Base-by-base conservation (phyloP, 2,329 filamentous ascomycete genomes). In the Alternaria novae-zelandiae region DNA sequence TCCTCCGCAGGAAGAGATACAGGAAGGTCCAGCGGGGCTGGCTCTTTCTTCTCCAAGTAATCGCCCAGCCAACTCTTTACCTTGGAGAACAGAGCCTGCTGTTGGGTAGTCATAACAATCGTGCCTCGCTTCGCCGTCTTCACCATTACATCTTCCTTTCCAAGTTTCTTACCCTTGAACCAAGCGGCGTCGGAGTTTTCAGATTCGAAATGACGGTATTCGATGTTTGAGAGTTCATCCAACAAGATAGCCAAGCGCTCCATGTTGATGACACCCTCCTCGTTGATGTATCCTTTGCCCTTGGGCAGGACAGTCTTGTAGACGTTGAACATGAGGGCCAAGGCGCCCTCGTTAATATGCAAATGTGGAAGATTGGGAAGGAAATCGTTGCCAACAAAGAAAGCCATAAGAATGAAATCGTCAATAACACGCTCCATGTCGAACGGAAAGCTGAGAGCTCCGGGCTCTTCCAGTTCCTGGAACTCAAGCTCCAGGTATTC, bases 341-440 rank as follows among this genome's bases (percentile, higher is more conserved):
- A 84, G 21, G 96, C 96, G 69, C 96, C 96, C 81, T 99, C 96
- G 81, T 99, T 99, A 82, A 99, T 99, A 81, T 99, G 96, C 69
- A 99, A 83, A 76, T 96, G 93, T 6, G 96, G 96, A 62, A 99
- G 86, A 81, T 99, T 97, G 4, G 96, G 96, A 80, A 99, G 87
- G 83, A 99, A 99, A 87, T 99, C 96, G 81, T 99, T 99, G 78
- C 96, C 96, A 74, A 99, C 93, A 80, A 99, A 99, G 84, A 99
- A 99, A 51, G 94, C 95, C 94, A 99, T 97, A 65, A 99, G 88
- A 78, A 99, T 98, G 81, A 99, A 99, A 84, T 99, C 96, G 79
- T 99, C 96, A 82, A 99, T 98, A 76, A 99, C 89, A 68, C 91
- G 89, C 84, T 99, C 96, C 86, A 99, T 91, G 77, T 99, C 92